phyloP scores from a whole-genome alignment of 2,329 filamentous ascomycete genomes.

The Phialocephala sp. region DNA sequence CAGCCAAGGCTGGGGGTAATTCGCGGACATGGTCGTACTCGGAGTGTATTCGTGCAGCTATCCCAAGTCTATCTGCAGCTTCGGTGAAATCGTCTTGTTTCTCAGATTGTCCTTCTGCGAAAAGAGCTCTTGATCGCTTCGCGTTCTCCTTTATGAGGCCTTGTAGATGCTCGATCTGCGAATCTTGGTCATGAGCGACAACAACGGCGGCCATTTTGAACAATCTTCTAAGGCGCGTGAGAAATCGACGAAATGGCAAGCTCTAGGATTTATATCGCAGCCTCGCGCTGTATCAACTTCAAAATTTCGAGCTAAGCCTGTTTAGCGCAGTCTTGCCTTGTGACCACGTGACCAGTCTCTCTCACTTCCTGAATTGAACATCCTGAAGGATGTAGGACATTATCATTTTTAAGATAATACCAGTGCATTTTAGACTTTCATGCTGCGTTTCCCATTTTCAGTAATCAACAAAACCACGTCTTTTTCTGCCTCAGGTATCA shows the following conservation, averaged over 20 bases:
- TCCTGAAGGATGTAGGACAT: neutral
- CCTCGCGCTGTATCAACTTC: neutral
- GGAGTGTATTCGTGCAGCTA: constrained; percentile 43
- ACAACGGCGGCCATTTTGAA: constrained; percentile 22
- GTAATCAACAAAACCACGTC: neutral
- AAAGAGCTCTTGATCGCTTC: constrained; percentile 49
- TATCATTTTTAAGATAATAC: neutral
- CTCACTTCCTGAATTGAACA: neutral
- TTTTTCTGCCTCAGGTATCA: constrained; percentile 19
- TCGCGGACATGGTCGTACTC: constrained; percentile 83
- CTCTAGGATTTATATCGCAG: constrained; percentile 12
- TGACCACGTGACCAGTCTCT: neutral
- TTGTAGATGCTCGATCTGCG: constrained; percentile 43
- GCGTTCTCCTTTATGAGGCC: constrained; percentile 50
- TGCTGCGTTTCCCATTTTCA: neutral
- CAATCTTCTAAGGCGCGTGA: neutral
- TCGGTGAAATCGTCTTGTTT: constrained; percentile 34
- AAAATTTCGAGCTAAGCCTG: neutral
- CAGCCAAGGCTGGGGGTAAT: constrained; percentile 77
- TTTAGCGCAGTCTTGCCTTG: neutral
- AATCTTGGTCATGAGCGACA: constrained; percentile 7
- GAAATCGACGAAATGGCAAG: constrained; percentile 12
- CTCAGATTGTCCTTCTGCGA: constrained; percentile 41
- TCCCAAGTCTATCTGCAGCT: constrained; percentile 38
- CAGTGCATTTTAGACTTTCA: neutral